phyloP scores from a whole-genome alignment of 257 asterid species.

The Nicotiana knightiana region DNA sequence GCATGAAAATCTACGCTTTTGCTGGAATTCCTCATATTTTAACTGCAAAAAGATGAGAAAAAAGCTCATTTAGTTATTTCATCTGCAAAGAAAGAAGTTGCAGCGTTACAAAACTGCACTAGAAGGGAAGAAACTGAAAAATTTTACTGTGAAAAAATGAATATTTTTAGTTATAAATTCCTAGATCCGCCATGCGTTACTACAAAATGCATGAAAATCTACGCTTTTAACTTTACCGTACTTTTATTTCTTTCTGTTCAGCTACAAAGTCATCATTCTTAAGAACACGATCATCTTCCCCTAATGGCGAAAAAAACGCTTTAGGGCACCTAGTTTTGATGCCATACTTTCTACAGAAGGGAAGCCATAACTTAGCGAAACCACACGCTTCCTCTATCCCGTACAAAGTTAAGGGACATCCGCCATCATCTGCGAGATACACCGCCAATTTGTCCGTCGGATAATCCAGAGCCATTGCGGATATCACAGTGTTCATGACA shows the following conservation, averaged over 20 bases:
- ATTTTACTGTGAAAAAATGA: no score
- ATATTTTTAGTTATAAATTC: no score
- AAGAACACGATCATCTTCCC: constrained; percentile 5
- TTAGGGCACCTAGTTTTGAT: constrained; percentile 46
- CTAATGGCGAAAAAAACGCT: constrained; percentile 28
- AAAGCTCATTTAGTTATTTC: no score
- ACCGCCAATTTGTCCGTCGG: constrained; percentile 50
- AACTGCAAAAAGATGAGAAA: no score
- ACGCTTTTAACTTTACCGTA: not conserved
- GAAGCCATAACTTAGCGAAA: constrained; percentile 46
- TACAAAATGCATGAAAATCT: not conserved
- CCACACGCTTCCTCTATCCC: constrained; percentile 39
- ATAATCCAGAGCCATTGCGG: constrained; percentile 68
- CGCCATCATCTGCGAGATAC: constrained; percentile 63
- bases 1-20: not conserved
- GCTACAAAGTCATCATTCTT: constrained; percentile 7
- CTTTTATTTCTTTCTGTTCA: constrained; percentile 27
- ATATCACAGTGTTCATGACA: constrained; percentile 73
- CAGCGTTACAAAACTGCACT: no score
- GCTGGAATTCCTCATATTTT: no score
- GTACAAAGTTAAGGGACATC: constrained; percentile 28
- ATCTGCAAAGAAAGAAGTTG: no score
- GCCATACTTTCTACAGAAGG: constrained; percentile 46
- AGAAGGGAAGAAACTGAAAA: no score
- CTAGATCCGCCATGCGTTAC: no score